phyloP scores from a whole-genome alignment of 768 basidiomycete species.

The Auriscalpium vulgare region DNA sequence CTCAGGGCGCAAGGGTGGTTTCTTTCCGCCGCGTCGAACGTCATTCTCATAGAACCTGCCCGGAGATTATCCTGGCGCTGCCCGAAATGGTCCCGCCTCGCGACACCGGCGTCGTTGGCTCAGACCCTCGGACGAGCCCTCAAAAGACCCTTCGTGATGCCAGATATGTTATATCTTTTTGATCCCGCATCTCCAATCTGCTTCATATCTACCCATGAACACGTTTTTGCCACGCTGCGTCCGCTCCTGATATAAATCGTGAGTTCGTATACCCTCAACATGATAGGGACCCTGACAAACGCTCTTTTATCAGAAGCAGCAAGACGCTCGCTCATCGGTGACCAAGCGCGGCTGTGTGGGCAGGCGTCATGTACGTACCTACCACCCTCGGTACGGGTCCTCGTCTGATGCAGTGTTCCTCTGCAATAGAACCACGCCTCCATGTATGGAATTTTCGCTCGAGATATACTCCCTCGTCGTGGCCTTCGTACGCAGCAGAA shows the following conservation, averaged over 20 bases:
- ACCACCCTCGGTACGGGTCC: neutral
- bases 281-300: neutral
- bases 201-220: neutral
- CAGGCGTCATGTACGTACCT: neutral
- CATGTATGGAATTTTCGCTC: constrained; percentile 48
- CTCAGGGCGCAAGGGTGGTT: neutral
- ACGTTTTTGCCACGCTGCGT: no score
- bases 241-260: neutral
- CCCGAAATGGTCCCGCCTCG: constrained; percentile 1
- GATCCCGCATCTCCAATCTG: neutral
- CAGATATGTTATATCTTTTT: neutral
- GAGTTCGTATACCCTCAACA: neutral
- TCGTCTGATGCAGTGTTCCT: neutral
- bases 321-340: neutral
- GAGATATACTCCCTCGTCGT: constrained; percentile 55
- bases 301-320: neutral
- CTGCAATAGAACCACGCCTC: neutral
- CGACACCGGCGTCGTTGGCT: neutral
- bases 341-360: no score
- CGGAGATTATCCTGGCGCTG: constrained; percentile 1
- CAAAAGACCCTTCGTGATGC: neutral
- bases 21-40: neutral
- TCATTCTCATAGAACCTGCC: constrained; percentile 1
- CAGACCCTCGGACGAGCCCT: neutral
- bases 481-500: constrained; percentile 39